Base-by-base conservation (phyloP, 2,329 filamentous ascomycete genomes). In the Verticillium nonalfalfae region DNA sequence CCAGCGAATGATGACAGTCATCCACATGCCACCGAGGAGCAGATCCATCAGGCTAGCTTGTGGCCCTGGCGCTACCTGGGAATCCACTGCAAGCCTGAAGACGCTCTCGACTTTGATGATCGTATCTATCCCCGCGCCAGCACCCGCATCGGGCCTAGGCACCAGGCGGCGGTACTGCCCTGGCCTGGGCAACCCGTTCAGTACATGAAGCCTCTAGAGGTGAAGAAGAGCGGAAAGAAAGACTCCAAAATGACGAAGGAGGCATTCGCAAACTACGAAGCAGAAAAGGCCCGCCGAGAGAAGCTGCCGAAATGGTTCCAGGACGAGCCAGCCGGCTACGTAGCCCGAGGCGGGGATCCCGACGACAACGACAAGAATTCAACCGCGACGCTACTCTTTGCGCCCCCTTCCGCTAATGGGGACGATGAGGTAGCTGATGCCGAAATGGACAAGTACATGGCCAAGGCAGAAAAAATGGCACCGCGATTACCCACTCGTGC, bases 1-100 rank as follows among this genome's bases (percentile, higher is more conserved):
- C 86, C 88, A 11, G 81, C 82, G 9, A 80, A 84, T 50, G 83
- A 87, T 62, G 83, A 86, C 18, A 76, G 79, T 2, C 81, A 85
- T 61, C 81, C 82, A 57, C 78, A 81, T 59, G 85, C 80, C 57
- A 97, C 93, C 0, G 85, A 90, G 61, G 93, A 96, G 71, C 94
- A 98, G 72, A 90, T 94, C 62, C 91, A 95, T 62, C 90, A 97
- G 68, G 93, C 94, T 36, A 95, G 92, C 69, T 85, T 97, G 70
- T 99, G 95, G 95, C 93, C 93, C 2, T 98, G 95, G 79, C 87
- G 95, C 63, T 99, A 99, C 74, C 79, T 99, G 7, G 95, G 95
- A 40, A 93, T 97, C 67, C 95, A 99, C 76, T 97, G 93, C 76
- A 90, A 93, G 67, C 90, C 95, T 1, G 93, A 98, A 74, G 95